These are phyloP conservation scores for Leccinum subrobustum DNA, from an alignment of 1,284 basidiomycete genomes.

Conservation along the genomic window DNA sequence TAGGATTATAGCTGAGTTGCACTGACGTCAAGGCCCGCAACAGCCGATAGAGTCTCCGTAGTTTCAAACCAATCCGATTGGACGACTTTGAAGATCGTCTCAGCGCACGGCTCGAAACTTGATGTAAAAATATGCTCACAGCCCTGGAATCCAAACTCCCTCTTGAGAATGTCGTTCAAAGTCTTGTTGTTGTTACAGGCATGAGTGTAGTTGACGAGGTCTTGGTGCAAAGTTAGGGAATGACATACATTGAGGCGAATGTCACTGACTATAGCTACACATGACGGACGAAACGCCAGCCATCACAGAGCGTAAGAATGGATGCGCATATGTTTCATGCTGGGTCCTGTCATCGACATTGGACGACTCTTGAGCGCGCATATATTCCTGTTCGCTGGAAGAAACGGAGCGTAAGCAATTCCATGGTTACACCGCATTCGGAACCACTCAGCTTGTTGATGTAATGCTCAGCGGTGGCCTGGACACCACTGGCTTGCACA, in stretches of 20 bases:
- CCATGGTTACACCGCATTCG: neutral
- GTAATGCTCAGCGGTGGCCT: conserved; percentile 67
- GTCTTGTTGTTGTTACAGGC: conserved; percentile 55
- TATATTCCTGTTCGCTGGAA: conserved; percentile 44
- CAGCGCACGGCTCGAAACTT: neutral
- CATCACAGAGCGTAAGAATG: conserved; percentile 46
- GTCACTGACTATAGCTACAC: conserved; percentile 65
- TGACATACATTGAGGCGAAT: neutral
- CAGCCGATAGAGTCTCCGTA: conserved; percentile 34
- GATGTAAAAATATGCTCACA: conserved; percentile 29
- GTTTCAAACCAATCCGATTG: conserved; percentile 47
- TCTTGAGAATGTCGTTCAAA: conserved; percentile 57
- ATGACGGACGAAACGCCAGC: conserved; percentile 70
- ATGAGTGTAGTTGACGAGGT: conserved; percentile 49
- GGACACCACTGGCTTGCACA: conserved; percentile 64
- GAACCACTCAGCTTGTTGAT: conserved; percentile 48
- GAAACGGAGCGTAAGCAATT: conserved; percentile 25
- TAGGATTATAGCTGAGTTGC: neutral
- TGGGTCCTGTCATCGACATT: conserved; percentile 67
- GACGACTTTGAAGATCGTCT: conserved; percentile 17
- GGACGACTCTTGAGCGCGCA: conserved; percentile 38
- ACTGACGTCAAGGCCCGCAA: conserved; percentile 48
- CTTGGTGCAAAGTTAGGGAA: conserved; percentile 15
- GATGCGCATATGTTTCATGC: conserved; percentile 59
- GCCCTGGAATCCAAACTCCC: conserved; percentile 59